Percentiles rank a stretch among this genome's conserved stretches.
phyloP scores from a whole-genome alignment of 2,329 filamentous ascomycete species.

The Trichoderma breve region DNA sequence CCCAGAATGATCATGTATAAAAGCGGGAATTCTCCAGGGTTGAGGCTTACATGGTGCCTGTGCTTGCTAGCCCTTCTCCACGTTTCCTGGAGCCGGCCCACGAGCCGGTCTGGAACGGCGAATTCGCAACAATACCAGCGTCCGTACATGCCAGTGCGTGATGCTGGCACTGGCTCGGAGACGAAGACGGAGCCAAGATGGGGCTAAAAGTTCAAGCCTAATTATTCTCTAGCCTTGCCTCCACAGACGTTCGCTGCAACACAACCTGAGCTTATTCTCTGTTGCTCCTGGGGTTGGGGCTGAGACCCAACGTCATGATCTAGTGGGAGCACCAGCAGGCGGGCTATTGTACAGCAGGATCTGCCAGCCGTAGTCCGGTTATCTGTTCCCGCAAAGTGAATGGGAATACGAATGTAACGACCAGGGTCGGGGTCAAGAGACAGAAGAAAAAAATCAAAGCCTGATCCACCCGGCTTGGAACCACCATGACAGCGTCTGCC shows the following conservation, averaged over 20 bases:
- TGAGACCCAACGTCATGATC: background rate
- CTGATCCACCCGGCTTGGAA: slow-evolving; percentile 7
- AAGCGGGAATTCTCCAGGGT: slow-evolving; percentile 13
- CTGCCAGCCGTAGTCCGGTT: background rate
- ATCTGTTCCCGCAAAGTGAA: background rate
- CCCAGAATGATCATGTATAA: slow-evolving; percentile 8
- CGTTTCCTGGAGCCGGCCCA: background rate
- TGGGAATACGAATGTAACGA: background rate
- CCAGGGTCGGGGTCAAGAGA: background rate
- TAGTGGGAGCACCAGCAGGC: background rate
- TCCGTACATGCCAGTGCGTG: background rate
- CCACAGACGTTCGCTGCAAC: background rate
- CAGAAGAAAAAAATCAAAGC: background rate
- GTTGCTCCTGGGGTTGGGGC: background rate
- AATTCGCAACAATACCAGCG: background rate
- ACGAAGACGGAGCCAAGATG: background rate
- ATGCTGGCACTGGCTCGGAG: background rate
- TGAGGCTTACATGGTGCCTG: slow-evolving; percentile 1
- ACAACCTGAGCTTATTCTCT: slow-evolving; percentile 4
- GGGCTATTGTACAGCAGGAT: background rate
- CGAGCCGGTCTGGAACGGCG: background rate
- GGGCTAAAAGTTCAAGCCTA: background rate
- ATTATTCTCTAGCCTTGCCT: background rate
- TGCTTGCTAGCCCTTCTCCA: background rate
- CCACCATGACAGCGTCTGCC: background rate